These are phyloP conservation scores for Periconia macrospinosa DNA, from an alignment of 2,329 filamentous ascomycete genomes.

Conservation along the genomic window DNA sequence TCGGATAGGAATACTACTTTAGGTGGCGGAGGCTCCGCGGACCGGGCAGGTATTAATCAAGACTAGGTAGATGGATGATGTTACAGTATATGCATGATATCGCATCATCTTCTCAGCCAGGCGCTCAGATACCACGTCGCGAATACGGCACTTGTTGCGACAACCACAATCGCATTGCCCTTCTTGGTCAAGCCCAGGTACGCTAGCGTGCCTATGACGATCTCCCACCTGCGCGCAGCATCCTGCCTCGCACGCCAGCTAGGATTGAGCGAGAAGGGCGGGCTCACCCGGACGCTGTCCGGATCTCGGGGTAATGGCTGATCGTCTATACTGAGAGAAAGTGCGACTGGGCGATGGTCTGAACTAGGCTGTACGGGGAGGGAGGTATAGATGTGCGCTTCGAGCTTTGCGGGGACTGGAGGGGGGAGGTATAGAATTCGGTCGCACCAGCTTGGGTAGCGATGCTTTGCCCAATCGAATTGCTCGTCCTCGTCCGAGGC, in stretches of 20 bases:
- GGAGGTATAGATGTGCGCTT: conserved; percentile 66
- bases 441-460: conserved; percentile 91
- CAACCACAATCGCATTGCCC: conserved; percentile 46
- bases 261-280: conserved; percentile 61
- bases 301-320: conserved; percentile 34
- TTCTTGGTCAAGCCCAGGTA: conserved; percentile 56
- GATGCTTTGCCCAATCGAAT: conserved; percentile 77
- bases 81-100: no score
- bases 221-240: conserved; percentile 59
- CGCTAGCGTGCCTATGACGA: conserved; percentile 60
- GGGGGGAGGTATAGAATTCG: conserved; percentile 72
- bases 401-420: conserved; percentile 54
- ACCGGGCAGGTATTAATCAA: no score
- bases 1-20: no score
- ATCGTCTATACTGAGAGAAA: conserved; percentile 69
- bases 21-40: no score
- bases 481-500: conserved; percentile 32
- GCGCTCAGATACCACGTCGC: conserved; percentile 30
- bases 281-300: conserved; percentile 44
- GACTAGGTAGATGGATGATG: no score
- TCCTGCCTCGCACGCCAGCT: conserved; percentile 59
- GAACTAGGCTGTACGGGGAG: conserved; percentile 79
- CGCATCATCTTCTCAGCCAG: conserved; percentile 18
- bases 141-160: conserved; percentile 25
- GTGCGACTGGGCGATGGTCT: conserved; percentile 83